Evolutionary conservation across 164 flowering plant species (phyloP), one percentile per base, ranked within the genome.

Genomic region (Aristolochia californica): DNA sequence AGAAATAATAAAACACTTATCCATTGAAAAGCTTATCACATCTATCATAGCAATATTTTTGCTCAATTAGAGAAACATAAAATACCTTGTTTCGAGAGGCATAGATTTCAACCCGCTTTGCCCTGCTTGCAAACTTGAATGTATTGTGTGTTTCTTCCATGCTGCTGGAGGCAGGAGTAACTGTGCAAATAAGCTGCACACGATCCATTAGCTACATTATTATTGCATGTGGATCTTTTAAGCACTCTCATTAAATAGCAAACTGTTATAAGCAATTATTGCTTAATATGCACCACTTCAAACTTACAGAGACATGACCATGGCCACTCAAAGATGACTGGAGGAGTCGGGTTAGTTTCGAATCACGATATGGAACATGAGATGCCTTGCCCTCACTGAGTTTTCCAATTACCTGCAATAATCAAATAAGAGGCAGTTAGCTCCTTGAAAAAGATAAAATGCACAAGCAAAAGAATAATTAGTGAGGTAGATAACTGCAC

Each of bases 81-180:
- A 17, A 25, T 66, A 94, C 99, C 93, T 79, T 84, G 71, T 94
- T 94, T 15, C 96, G 88, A 52, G 99, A 87, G 52, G 99, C 99
- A 80, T 71, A 81, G 11, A 94, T 94, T 72, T 94, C 99, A 30
- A 94, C 91, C 48, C 88, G 77, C 66, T 94, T 94, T 53, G 99
- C 99, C 74, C 99, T 76, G 70, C 86, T 90, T 15, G 99, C 99
- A 77, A 94, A 94, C 74, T 94, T 94, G 65, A 94, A 68, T 27
- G 99, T 94, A 68, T 94, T 94, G 67, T 94, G 99, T 53, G 99
- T 94, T 75, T 94, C 99, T 75, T 94, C 99, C 91, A 80, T 70
- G 64, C 73, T 88, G 72, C 99, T 94, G 14, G 97, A 87, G 60
- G 99, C 99, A 64, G 99, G 99, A 59, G 99, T 94, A 51, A 94